Base-by-base conservation (phyloP, 192 early-diverging fungal species). In the Linderina pennispora region DNA sequence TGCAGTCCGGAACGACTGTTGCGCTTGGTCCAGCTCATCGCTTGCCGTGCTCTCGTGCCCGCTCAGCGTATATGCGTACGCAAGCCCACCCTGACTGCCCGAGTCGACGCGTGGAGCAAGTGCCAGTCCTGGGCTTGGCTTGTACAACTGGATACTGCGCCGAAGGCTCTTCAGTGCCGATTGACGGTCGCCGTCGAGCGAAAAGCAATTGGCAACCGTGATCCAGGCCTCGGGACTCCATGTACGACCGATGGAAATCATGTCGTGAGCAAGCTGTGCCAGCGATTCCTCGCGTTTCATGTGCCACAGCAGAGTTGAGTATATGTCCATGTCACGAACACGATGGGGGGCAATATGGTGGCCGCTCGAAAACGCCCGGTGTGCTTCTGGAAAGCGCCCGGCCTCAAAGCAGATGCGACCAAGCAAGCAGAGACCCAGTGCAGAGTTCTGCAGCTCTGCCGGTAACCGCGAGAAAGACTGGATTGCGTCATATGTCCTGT, bases 261-360 rank as follows among this genome's bases (percentile, higher is more conserved):
- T 71, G 8, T 81, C 75, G 47, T 91, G 82, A 0, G 87, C 90
- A 31, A 96, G 66, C 36, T 76, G 72, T 10, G 84, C 81, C 33
- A 94, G 70, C 28, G 57, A 62, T n/a, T 79, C 78, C 19, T 88
- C 84, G 48, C 81, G 75, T 36, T 75, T 75, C 40, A 89, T 56
- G 48, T 94, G 91, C 93, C 93, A 96, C 28, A 96, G 55, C 22
- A 82, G 75, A 9, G 87, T 86, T 15, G 89, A 89, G 50, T 87
- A 94, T 6, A 83, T 55, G 43, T 96, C 93, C 86, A 94, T 87
- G 35, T 84, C 84, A 23, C 79, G 76, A 20, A 83, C 50, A 3
- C 86, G 77, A 55, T 77, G 82, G 8, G 87, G 85, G 26, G 91
- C 90, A 23, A 83, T 22, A 11, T 74, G 37, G 19, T 85, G 70